Percentiles rank a stretch among this genome's conserved stretches.
These are phyloP conservation scores for Nakaseomyces uthaithaninus DNA, from an alignment of 1,139 yeast species.

Conservation along the genomic window DNA sequence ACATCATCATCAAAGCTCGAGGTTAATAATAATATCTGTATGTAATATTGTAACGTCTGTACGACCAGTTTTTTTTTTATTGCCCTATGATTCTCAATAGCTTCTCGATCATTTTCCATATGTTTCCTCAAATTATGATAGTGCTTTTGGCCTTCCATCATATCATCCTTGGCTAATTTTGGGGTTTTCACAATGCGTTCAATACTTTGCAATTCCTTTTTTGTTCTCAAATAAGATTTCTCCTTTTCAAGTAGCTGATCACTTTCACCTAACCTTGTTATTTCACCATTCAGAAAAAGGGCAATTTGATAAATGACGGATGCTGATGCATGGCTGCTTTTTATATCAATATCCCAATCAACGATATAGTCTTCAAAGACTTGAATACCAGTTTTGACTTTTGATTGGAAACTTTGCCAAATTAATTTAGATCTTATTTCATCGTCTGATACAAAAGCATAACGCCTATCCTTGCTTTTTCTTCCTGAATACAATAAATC, in stretches of 20 bases:
- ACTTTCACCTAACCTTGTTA: constrained; percentile 39
- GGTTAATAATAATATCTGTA: constrained; percentile 43
- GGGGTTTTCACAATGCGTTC: constrained; percentile 38
- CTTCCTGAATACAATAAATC: not conserved
- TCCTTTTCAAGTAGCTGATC: constrained; percentile 41
- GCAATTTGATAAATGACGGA: constrained; percentile 56
- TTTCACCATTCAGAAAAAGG: constrained; percentile 64
- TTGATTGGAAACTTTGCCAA: constrained; percentile 63
- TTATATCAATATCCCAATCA: constrained; percentile 33
- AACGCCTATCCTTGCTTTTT: not conserved
- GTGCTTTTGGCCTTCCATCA: constrained; percentile 45
- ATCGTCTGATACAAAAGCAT: constrained; percentile 12
- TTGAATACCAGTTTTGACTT: constrained; percentile 53
- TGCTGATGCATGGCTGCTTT: constrained; percentile 31
- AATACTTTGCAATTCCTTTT: constrained; percentile 43
- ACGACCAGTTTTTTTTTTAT: constrained; percentile 41
- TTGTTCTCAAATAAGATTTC: constrained; percentile 36
- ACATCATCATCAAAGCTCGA: constrained; percentile 48
- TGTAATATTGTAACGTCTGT: constrained; percentile 53
- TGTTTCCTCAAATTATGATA: constrained; percentile 43
- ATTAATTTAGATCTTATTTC: constrained; percentile 47
- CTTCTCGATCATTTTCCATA: constrained; percentile 42
- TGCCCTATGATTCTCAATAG: constrained; percentile 36
- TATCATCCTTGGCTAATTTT: constrained; percentile 38
- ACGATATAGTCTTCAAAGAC: constrained; percentile 52